Percentiles rank a stretch among this genome's conserved stretches.
phyloP scores from a whole-genome alignment of 1,284 basidiomycete genomes.

The Leccinum solheimii region DNA sequence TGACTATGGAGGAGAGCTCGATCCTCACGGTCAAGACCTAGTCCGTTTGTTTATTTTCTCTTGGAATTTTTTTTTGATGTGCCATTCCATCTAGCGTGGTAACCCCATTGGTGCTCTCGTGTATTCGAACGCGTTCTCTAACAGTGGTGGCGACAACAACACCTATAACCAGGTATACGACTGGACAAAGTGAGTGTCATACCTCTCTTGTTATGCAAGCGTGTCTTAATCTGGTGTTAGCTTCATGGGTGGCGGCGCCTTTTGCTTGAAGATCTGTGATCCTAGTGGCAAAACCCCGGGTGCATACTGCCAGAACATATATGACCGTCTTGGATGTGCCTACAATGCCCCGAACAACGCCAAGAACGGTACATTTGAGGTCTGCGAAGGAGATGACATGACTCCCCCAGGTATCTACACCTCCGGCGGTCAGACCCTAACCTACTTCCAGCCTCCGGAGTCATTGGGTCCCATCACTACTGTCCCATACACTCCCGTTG shows the following conservation, averaged over 20 bases:
- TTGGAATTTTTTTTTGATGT: constrained; percentile 24
- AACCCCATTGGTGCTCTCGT: constrained; percentile 64
- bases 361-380: constrained; percentile 53
- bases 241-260: constrained; percentile 61
- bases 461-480: constrained; percentile 54
- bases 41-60: constrained; percentile 25
- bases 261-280: constrained; percentile 64
- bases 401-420: constrained; percentile 34
- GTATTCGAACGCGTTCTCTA: constrained; percentile 56
- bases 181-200: constrained; percentile 51
- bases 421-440: constrained; percentile 41
- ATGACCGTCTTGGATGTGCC: constrained; percentile 66
- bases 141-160: constrained; percentile 38
- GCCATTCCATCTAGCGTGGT: constrained; percentile 48
- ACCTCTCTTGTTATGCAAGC: neutral
- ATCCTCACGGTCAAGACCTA: constrained; percentile 48
- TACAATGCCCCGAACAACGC: constrained; percentile 72
- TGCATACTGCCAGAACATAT: constrained; percentile 60
- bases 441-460: constrained; percentile 63
- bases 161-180: constrained; percentile 52
- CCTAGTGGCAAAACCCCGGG: constrained; percentile 51
- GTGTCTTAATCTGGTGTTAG: constrained; percentile 22
- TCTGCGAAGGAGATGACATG: constrained; percentile 60
- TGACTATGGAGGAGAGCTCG: constrained; percentile 61
- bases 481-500: constrained; percentile 60